These are phyloP conservation scores for Candida nonsorbophila DNA, from an alignment of 805 yeast species.

Conservation along the genomic window DNA sequence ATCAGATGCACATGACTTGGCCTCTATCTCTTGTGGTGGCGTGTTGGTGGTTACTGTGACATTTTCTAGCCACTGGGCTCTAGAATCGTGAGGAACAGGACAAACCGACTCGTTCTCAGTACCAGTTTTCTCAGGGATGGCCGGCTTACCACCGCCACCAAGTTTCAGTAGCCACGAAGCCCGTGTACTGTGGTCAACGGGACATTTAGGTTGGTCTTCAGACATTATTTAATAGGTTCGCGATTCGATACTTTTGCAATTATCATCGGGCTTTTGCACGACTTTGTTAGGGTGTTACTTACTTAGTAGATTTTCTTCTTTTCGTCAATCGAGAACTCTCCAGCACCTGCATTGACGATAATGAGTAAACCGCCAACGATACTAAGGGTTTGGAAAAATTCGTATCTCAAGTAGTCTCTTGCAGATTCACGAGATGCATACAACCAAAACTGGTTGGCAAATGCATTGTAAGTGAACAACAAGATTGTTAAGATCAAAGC, in stretches of 20 bases:
- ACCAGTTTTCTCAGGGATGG: constrained; percentile 16
- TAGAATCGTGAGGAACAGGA: constrained; percentile 34
- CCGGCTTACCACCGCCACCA: no score
- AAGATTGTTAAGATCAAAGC: constrained; percentile 68
- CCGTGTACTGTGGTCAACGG: constrained; percentile 28
- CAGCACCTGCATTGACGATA: constrained; percentile 95
- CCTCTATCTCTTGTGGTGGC: constrained; percentile 37
- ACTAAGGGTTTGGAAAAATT: constrained; percentile 88
- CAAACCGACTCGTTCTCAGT: no score
- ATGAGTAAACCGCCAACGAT: constrained; percentile 91
- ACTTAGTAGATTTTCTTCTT: constrained; percentile 81
- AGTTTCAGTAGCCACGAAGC: no score
- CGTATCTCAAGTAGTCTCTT: constrained; percentile 87
- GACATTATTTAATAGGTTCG: background rate
- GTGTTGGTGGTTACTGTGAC: constrained; percentile 24
- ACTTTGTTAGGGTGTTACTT: no score
- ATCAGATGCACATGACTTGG: constrained; percentile 10
- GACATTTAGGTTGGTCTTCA: constrained; percentile 32
- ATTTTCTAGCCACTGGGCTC: constrained; percentile 32
- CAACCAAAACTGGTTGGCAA: constrained; percentile 87
- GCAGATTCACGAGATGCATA: constrained; percentile 63
- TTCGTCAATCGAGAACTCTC: constrained; percentile 87
- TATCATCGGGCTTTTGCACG: background rate
- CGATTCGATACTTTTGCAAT: constrained; percentile 1
- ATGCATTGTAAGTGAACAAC: constrained; percentile 68